phyloP scores from a whole-genome alignment of 192 early-diverging fungal species.

The Coemansia sp. region DNA sequence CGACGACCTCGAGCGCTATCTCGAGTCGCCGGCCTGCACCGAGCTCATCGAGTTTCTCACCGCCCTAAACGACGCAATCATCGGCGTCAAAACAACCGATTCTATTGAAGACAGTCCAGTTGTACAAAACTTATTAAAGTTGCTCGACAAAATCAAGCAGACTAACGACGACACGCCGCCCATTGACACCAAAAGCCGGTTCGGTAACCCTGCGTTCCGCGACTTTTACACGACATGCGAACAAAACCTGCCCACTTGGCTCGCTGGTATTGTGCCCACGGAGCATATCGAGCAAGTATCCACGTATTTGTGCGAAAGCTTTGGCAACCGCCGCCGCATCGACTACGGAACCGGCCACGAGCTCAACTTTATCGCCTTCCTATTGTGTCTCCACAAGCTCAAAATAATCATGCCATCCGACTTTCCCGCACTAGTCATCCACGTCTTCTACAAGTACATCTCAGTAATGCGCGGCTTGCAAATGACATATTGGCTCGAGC shows the following conservation, averaged over 20 bases:
- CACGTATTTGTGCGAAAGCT: constrained; percentile 76
- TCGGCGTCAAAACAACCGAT: constrained; percentile 61
- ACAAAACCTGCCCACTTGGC: constrained; percentile 28
- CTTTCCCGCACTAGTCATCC: constrained; percentile 71
- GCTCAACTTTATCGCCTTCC: constrained; percentile 82
- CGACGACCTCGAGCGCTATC: constrained; percentile 79
- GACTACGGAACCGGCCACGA: constrained; percentile 99
- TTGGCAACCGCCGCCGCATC: constrained; percentile 88
- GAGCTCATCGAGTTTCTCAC: constrained; percentile 70
- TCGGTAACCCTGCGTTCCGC: constrained; percentile 94
- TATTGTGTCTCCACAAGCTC: constrained; percentile 79
- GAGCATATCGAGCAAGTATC: constrained; percentile 60
- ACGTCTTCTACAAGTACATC: constrained; percentile 81
- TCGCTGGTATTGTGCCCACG: constrained; percentile 37
- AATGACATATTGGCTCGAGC: constrained; percentile 92
- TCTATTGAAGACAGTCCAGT: constrained; percentile 51
- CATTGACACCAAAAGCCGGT: constrained; percentile 73
- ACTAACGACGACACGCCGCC: constrained; percentile 68
- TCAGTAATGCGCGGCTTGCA: constrained; percentile 86
- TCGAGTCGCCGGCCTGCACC: constrained; percentile 59
- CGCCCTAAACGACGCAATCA: constrained; percentile 69
- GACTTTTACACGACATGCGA: constrained; percentile 78
- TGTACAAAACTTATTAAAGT: constrained; percentile 58
- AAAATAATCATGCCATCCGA: constrained; percentile 65
- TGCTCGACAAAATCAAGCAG: constrained; percentile 65